Percentiles rank a stretch among this genome's conserved stretches.
Evolutionary conservation across 441 rosid genomes (phyloP).

Genomic region (Arabidopsis lyrata): DNA sequence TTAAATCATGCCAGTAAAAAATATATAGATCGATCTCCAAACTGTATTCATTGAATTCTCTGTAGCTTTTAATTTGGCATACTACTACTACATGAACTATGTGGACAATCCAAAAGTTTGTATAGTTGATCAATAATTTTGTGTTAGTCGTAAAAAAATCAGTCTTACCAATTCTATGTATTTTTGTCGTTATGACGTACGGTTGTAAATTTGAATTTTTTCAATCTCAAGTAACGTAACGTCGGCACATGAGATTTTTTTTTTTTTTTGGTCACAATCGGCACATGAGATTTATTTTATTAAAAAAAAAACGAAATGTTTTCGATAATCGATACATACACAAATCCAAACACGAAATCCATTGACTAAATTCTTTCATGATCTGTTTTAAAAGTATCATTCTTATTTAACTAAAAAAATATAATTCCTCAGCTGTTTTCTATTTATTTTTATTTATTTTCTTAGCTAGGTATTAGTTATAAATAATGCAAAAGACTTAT

Average conservation of each 20-base stretch:
- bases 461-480: neutral
- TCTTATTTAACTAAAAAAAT: neutral
- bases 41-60: neutral
- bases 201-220: slow-evolving; percentile 3
- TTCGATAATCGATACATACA: neutral
- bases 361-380: neutral
- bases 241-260: neutral
- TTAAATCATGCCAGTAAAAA: neutral
- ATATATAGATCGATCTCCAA: neutral
- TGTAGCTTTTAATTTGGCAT: neutral
- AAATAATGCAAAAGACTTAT: neutral
- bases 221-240: neutral
- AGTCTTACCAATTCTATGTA: slow-evolving; percentile 11
- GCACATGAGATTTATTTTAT: neutral
- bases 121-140: slow-evolving; percentile 7
- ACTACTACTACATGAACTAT: neutral
- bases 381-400: neutral
- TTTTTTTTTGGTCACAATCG: too few relatives aligned
- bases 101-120: neutral
- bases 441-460: neutral
- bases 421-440: neutral
- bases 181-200: slow-evolving; percentile 16
- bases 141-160: neutral
- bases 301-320: neutral
- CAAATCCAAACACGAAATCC: neutral